Conservation (phyloP, 1,139 yeast genomes). For the Nakaseomyces glabratus region DNA sequence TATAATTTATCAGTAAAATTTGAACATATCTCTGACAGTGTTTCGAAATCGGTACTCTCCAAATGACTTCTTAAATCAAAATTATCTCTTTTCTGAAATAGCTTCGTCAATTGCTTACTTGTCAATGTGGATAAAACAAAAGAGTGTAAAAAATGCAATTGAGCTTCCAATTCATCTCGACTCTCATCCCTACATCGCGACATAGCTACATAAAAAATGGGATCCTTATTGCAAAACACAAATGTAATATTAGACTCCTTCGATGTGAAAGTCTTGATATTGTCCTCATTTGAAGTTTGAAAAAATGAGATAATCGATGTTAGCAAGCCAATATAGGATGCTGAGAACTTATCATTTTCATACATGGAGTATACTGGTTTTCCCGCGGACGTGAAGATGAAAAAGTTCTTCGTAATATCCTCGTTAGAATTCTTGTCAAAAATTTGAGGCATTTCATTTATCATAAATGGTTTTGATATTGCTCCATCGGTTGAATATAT, state of each 20-base stretch:
- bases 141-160: constrained; percentile 65
- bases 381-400: constrained; percentile 83
- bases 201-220: constrained; percentile 67
- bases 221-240: constrained; percentile 54
- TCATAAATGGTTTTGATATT: constrained; percentile 14
- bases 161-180: constrained; percentile 49
- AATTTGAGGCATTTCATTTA: constrained; percentile 23
- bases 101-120: constrained; percentile 58
- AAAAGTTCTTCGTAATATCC: constrained; percentile 35
- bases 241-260: constrained; percentile 40
- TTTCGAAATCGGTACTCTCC: constrained; percentile 35
- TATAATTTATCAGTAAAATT: constrained; percentile 37
- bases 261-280: constrained; percentile 36
- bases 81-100: constrained; percentile 64
- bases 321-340: constrained; percentile 62
- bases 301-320: constrained; percentile 38
- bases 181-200: constrained; percentile 45
- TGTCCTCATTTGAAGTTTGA: constrained; percentile 26
- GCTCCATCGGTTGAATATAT: constrained; percentile 15
- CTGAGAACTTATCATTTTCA: constrained; percentile 61
- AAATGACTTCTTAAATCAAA: constrained; percentile 73
- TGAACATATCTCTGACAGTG: constrained; percentile 22
- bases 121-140: constrained; percentile 77
- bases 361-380: constrained; percentile 81
- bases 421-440: constrained; percentile 9